Conservation (phyloP, 805 yeast species). For the Metschnikowia gelsemii region DNA sequence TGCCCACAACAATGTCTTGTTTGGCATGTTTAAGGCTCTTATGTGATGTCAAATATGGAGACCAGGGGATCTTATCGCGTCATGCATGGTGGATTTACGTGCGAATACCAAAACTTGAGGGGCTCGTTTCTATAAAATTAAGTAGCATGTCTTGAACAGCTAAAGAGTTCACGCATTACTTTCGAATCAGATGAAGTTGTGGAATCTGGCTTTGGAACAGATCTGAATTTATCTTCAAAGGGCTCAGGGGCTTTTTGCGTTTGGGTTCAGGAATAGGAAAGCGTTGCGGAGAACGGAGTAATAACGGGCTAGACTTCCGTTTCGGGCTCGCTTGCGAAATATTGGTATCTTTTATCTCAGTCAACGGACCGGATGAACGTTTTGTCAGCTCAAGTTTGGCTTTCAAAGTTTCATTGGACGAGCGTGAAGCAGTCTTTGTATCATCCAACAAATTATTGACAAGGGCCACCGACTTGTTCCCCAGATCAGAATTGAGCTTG, state of each 20-base stretch:
- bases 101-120: slow-evolving; percentile 5
- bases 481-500: neutral
- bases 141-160: too few species aligned
- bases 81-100: slow-evolving; percentile 5
- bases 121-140: neutral
- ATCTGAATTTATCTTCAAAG: slow-evolving; percentile 6
- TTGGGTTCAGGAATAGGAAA: slow-evolving; percentile 6
- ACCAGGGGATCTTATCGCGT: slow-evolving; percentile 13
- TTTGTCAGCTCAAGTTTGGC: slow-evolving; percentile 3
- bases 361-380: neutral
- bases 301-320: neutral
- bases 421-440: neutral
- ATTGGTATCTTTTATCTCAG: slow-evolving; percentile 1
- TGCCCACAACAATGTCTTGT: slow-evolving; percentile 9
- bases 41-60: slow-evolving; percentile 1
- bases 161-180: too few species aligned
- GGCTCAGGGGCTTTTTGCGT: slow-evolving; percentile 13
- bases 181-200: slow-evolving; percentile 10
- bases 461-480: neutral
- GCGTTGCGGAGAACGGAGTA: slow-evolving; percentile 5
- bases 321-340: slow-evolving; percentile 5
- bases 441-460: slow-evolving; percentile 1
- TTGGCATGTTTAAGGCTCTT: slow-evolving; percentile 1
- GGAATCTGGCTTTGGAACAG: slow-evolving; percentile 16
- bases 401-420: slow-evolving; percentile 1